Base-by-base conservation (phyloP, 2,329 filamentous ascomycete species). In the Xylaria sp. region DNA sequence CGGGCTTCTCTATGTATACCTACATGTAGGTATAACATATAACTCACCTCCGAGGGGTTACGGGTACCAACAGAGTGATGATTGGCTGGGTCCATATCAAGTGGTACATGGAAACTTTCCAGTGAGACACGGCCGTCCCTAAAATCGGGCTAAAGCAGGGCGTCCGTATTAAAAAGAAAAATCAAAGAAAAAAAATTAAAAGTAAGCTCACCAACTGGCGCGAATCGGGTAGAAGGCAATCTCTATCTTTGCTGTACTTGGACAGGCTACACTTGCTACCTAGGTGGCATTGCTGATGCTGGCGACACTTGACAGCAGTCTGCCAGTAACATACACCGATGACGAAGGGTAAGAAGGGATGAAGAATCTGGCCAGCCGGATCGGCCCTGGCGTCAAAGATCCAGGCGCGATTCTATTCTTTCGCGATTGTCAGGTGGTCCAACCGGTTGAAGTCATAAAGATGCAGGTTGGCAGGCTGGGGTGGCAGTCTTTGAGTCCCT, bases 51-150 rank as follows among this genome's bases (percentile, higher is more conserved):
- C 46, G 56, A 37, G 20, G 54, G 44, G 40, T 48, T 40, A 49
- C 59, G 61, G 63, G 52, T 63, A 57, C 54, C 46, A 52, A 48
- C 61, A 62, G 57, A 41, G 20, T 44, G 11, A 13, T 34, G 6
- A 34, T 13, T 13, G 29, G 29, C 24, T 26, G 9, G 24, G 24
- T 26, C 5, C 24, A 5, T 26, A 26, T 34, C n/a, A n/a, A n/a
- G n/a, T n/a, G n/a, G n/a, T n/a, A n/a, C n/a, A n/a, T n/a, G n/a
- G n/a, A n/a, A n/a, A n/a, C n/a, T n/a, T n/a, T n/a, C n/a, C n/a
- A n/a, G n/a, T n/a, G n/a, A 34, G 5, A 34, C 29, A 34, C 16
- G 29, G 5, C 29, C 29, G 16, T 34, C 4, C 3, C 16, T 13
- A 13, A 34, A 13, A 13, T 13, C 11, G 16, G 9, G 16, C 29